A percentile compares a stretch with the other conserved stretches of the same genome.
Conservation (phyloP, 2,329 filamentous ascomycete genomes). For the Ciborinia camelliae region DNA sequence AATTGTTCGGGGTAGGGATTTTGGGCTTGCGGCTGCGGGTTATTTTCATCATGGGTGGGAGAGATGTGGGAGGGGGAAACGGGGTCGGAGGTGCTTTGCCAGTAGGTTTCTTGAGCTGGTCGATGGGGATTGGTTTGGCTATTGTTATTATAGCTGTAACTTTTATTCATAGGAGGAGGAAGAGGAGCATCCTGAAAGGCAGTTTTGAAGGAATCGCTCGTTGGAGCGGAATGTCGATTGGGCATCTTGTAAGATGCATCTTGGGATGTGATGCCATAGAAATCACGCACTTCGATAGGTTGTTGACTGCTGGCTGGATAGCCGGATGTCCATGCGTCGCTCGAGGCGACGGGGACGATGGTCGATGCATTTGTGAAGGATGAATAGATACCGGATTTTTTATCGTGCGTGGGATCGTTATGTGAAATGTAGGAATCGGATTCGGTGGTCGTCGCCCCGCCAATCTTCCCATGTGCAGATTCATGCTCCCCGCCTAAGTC, state of each 20-base stretch:
- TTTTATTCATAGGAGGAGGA: neutral
- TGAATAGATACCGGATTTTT: neutral
- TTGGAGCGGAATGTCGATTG: neutral
- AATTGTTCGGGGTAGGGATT: neutral
- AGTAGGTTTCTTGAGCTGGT: conserved; percentile 25
- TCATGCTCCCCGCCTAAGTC: neutral
- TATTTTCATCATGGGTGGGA: neutral
- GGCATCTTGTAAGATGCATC: neutral
- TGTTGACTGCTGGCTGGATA: neutral
- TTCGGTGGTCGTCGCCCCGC: no score
- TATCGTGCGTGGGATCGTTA: neutral
- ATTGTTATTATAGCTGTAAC: neutral
- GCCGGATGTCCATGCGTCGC: neutral
- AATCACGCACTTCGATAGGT: neutral
- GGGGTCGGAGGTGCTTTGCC: conserved; percentile 18
- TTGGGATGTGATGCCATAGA: conserved; percentile 1
- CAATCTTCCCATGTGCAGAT: neutral
- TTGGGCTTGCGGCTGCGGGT: neutral
- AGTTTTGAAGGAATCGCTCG: neutral
- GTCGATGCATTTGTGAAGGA: neutral
- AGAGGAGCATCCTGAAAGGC: neutral
- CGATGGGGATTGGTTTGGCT: neutral
- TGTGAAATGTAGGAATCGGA: neutral
- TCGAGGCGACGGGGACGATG: neutral
- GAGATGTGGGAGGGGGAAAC: conserved; percentile 10